Evolutionary conservation across 2,329 filamentous ascomycete genomes (phyloP), one percentile per base, ranked within the genome.

Genomic region (Verticillium dahliae): DNA sequence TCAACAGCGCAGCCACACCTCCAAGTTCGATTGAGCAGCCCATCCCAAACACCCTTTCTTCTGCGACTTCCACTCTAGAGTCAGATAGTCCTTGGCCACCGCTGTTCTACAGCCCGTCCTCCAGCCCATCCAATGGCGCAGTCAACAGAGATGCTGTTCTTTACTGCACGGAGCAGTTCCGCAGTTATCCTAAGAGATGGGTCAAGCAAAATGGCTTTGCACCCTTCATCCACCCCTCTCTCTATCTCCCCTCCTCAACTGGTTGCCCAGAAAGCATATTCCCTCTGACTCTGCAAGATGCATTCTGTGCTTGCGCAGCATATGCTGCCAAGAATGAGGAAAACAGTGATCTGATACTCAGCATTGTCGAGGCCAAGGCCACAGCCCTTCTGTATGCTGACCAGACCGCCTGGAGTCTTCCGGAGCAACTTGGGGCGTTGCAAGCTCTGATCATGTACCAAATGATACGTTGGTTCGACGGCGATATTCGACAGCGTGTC

Each of bases 211-310:
- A 66, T 50, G 66, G 63, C 15, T 68, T 68, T 33, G 68, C 66
- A 50, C 68, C 69, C 1, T 68, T 74, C 15, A 69, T 73, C 52
- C 72, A 74, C 57, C 56, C 63, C 2, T 61, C 63, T 1, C 66
- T 74, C 1, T 73, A 72, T 50, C 56, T 65, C 14, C 35, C 39
- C 1, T 57, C 64, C 31, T 60, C 61, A 39, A 61, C 59, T 7
- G 59, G 57, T 58, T 62, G 65, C 38, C 15, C 15, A 22, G 64
- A 67, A 3, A 63, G 62, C 6, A 60, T 62, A 7, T 61, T 72
- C 22, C 71, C 71, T 1, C 41, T 55, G 13, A 68, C 65, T 22
- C 58, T 73, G 0, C 68, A 72, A 59, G 70, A 71, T 58, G 70
- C 68, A n/a, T 73, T 68, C 62, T 67, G 69, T 11, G 62, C 66